Evolutionary conservation across 129 eudicot genomes (phyloP).

Genomic region (Centrapalus pauciflorus): DNA sequence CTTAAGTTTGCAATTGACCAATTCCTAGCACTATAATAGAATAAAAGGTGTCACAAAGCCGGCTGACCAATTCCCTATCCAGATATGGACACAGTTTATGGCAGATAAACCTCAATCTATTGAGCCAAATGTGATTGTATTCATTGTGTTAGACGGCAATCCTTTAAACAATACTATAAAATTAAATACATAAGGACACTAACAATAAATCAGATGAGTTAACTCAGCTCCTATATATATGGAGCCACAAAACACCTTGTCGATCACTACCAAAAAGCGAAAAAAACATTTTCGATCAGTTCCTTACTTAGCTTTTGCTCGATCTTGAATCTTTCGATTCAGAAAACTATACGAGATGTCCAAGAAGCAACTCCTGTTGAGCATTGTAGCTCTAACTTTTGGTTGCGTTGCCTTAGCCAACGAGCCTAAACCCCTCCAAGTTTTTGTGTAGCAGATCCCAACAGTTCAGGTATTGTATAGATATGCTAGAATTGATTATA

Average conservation of each 20-base stretch:
- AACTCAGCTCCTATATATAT: conserved; percentile 6
- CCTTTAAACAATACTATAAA: neutral
- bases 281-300: neutral
- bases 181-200: neutral
- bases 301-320: neutral
- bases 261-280: neutral
- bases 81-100: neutral
- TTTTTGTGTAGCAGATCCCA: conserved; percentile 29
- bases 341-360: neutral
- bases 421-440: conserved; percentile 30
- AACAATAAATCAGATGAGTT: neutral
- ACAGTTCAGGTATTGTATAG: conserved; percentile 7
- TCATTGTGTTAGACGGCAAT: conserved; percentile 13
- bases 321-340: neutral
- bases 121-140: too few relatives aligned
- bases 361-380: neutral
- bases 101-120: neutral
- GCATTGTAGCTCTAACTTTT: neutral
- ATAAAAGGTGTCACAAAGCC: neutral
- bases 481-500: too few relatives aligned
- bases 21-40: neutral
- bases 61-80: conserved; percentile 5
- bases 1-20: neutral
- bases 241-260: neutral
- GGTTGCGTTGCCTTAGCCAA: conserved; percentile 5